Base-by-base conservation (phyloP, 371 early-diverging fungal genomes). In the Circinella umbellata region DNA sequence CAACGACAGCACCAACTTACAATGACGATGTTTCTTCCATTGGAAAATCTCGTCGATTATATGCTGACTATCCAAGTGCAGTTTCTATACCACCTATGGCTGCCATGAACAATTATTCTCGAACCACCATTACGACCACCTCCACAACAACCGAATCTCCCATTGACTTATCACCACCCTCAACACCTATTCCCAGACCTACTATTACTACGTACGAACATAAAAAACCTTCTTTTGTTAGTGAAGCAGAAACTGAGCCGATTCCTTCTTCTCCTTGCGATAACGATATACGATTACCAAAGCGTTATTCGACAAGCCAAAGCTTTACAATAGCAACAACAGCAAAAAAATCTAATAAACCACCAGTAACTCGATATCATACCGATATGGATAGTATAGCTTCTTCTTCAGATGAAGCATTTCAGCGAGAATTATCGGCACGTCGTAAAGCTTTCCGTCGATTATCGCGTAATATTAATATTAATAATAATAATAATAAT, bases 401-500 rank as follows among this genome's bases (percentile, higher is more conserved):
- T n/a, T 51, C 51, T 42, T 42, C 42, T 9, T 6, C 6, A 13
- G 51, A 51, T 5, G 76, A 80, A 53, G 80, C 76, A 11, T 74
- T 78, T 53, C 70, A 72, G 13, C 73, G 72, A 64, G 76, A 78
- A 55, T 48, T 78, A 18, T 42, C 74, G 27, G 74, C 70, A 3
- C 64, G 80, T 48, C 68, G 74, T 53, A 78, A 76, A 49, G 73
- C 78, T 27, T 80, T 80, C 14, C 72, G 69, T 48, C 71, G 80
- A 10, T 34, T 78, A 9, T 78, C 78, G n/a, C 73, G 77, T 37
- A 8, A 51, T 47, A 47, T 15, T 15, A 11, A 47, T 15, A 47
- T 4, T 35, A n/a, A 35, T 34, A 51, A 53, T 37, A 63, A 64
- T 39, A 55, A 36, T 15, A 46, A 64, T 54, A 63, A 27, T 17